Evolutionary conservation across 2,329 filamentous ascomycete species (phyloP), one percentile per base, ranked within the genome.

Genomic region (Colletotrichum costaricense): DNA sequence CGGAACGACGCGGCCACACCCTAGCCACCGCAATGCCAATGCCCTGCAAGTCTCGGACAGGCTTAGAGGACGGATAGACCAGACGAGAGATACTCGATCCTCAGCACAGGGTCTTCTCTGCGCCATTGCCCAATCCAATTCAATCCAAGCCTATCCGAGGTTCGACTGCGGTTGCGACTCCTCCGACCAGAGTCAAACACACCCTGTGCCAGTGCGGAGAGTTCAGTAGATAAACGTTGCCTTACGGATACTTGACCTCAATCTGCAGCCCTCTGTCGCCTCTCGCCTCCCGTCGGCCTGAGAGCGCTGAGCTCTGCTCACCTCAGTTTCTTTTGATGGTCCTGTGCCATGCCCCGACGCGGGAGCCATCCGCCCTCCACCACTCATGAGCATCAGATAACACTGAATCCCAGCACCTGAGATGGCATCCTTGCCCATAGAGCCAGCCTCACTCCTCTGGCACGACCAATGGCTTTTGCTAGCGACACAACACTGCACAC

Each of bases 101-200:
- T 63, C 7, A 19, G 5, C 38, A 6, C 14, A 11, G 38, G 14
- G 38, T 42, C 38, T 16, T 14, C 38, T 42, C 14, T 19, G 38
- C 38, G 14, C 38, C 14, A 38, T 30, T n/a, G 16, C 55, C 42
- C 30, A 22, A 52, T 46, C n/a, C 56, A 38, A 42, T 14, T 49
- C 64, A 68, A 38, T 55, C 56, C 56, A 38, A 42, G 22, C 22
- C 33, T 56, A 56, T 30, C 38, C 38, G 7, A 42, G 26, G 16
- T 30, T 49, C 56, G 49, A 60, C 38, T 42, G 38, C 6, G 46
- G 54, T 38, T 16, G 54, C 63, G 57, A 56, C 54, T 26, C 35
- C 57, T 58, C 54, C 8, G n/a, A n/a, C 46, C 22, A 49, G 63
- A 71, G 63, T 71, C 68, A 67, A 67, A 55, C 68, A 56, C 54